Evolutionary conservation across 1,139 yeast genomes (phyloP).

Genomic region (Arxiozyma telluris): DNA sequence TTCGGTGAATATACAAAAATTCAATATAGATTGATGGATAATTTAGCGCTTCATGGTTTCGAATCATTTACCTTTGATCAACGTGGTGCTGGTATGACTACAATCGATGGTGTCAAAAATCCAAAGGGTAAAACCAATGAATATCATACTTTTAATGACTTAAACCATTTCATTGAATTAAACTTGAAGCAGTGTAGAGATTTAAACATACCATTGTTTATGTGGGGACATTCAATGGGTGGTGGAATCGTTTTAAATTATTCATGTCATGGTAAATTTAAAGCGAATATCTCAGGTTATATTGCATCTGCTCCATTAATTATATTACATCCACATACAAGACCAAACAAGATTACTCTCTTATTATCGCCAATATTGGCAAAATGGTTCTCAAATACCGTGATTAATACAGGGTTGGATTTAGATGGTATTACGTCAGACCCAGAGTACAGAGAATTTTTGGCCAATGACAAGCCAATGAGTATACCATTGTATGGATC

Average conservation of each 20-base stretch:
- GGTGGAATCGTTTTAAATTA: constrained; percentile 77
- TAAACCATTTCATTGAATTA: constrained; percentile 46
- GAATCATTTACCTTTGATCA: constrained; percentile 76
- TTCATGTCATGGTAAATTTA: constrained; percentile 55
- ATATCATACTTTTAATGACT: constrained; percentile 50
- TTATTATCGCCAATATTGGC: constrained; percentile 42
- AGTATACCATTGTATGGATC: constrained; percentile 40
- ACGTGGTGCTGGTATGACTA: constrained; percentile 80
- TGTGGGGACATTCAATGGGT: constrained; percentile 95
- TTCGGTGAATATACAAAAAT: constrained; percentile 57
- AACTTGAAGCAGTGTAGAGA: constrained; percentile 30
- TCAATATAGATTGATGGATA: constrained; percentile 53
- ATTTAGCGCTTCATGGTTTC: constrained; percentile 51
- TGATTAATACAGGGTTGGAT: constrained; percentile 49
- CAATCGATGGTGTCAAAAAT: constrained; percentile 37
- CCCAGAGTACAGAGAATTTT: constrained; percentile 38
- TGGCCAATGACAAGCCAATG: constrained; percentile 38
- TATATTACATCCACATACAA: constrained; percentile 46
- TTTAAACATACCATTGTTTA: constrained; percentile 37
- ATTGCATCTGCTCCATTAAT: constrained; percentile 64
- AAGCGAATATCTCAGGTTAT: constrained; percentile 46
- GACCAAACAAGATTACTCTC: constrained; percentile 45
- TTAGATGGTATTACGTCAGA: constrained; percentile 50
- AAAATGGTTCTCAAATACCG: constrained; percentile 43
- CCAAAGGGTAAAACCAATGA: constrained; percentile 63